These are phyloP conservation scores for Aspergillus affinis DNA, from an alignment of 495 filamentous ascomycete species.

Conservation along the genomic window DNA sequence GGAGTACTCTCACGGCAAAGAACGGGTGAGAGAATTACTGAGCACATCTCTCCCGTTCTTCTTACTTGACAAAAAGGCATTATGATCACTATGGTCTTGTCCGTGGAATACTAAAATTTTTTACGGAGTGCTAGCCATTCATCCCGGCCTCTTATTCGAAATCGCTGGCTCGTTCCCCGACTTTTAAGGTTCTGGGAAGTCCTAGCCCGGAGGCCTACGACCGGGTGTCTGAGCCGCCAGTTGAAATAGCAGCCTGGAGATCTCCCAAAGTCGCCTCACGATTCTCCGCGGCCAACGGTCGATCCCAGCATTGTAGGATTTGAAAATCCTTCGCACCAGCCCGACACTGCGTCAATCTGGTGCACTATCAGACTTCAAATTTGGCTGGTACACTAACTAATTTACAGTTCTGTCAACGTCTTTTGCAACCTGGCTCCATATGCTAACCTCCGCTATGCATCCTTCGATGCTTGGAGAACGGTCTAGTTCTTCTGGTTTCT, in stretches of 20 bases:
- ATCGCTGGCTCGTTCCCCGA: not conserved
- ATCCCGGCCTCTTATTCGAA: not conserved
- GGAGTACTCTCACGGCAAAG: not conserved
- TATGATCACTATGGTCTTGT: not conserved
- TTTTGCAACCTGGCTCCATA: not conserved
- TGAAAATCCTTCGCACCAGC: not conserved
- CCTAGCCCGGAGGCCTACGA: not conserved
- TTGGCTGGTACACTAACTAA: not conserved
- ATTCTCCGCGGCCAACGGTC: not conserved
- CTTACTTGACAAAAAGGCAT: not conserved
- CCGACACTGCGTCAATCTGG: not conserved
- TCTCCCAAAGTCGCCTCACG: not conserved
- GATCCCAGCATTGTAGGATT: not conserved
- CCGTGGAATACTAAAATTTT: not conserved
- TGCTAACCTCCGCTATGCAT: not conserved
- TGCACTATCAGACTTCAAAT: not conserved
- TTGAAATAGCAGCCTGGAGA: not conserved
- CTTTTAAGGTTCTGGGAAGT: not conserved
- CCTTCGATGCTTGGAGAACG: not conserved
- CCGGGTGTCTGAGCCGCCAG: not conserved
- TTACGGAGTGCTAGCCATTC: not conserved
- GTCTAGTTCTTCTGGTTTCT: not conserved
- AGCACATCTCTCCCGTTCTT: not conserved
- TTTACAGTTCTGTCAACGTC: not conserved
- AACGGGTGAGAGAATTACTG: not conserved